Evolutionary conservation across 352 stramenopile genomes (phyloP), one percentile per base, ranked within the genome.

Genomic region (Saprolegnia parasitica): DNA sequence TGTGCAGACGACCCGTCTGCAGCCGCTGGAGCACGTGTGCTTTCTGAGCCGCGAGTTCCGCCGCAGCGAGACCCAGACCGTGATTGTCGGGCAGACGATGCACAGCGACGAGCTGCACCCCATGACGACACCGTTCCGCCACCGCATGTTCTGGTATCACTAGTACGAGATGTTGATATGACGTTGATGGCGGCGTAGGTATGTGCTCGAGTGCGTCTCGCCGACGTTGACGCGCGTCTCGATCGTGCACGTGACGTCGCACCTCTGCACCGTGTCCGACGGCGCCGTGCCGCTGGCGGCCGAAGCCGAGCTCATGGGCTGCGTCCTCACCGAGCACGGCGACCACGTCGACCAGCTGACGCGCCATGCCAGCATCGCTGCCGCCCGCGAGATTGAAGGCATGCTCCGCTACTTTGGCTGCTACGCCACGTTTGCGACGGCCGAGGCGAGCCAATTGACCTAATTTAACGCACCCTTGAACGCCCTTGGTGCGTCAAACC

Each of bases 111-210:
- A 60, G 13, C 13, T 60, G 24, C 35, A 60, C 20, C 52, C 52
- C 3, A 40, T 60, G 24, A 18, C 13, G 35, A 60, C 52, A 9
- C 13, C 13, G 11, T 60, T 21, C 35, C 52, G 52, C 8, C 52
- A 60, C 11, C 52, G 52, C n/a, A 60, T 60, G 52, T 60, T 60
- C 35, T 60, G 52, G 52, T 60, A 42, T 9, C 24, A 20, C 35
- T 4, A 20, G n/a, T 15, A 46, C 39, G 8, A 15, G 15, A 15
- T 16, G 39, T 46, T 46, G 15, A 15, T 15, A 46, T 15, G 15
- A 46, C 8, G 39, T 15, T 46, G 8, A 46, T 46, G 39, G 5
- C 29, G 29, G 5, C 5, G 35, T 60, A 60, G 52, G 52, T 60
- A 60, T 60, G 52, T 60, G 24, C 52, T 60, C 20, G 52, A 60